Base-by-base conservation (phyloP, 495 filamentous ascomycete species). In the Neurospora intermedia region DNA sequence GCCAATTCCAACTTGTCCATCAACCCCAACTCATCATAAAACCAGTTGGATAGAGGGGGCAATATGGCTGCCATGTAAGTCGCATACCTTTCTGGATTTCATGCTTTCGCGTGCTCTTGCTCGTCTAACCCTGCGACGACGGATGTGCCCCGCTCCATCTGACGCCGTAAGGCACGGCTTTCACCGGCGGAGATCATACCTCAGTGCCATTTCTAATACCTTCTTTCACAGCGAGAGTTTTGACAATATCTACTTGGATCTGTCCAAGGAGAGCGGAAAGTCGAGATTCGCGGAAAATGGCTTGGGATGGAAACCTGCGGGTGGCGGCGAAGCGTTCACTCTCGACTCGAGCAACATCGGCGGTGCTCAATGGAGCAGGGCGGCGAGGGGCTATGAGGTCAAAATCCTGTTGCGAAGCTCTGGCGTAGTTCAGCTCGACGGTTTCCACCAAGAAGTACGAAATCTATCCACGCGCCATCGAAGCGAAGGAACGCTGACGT, bases 251-350 rank as follows among this genome's bases (percentile, higher is more conserved):
- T 92, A 96, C 82, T 88, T 99, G 73, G 94, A 99, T 81, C 86
- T 99, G 39, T 97, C 94, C 69, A 93, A 92, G 79, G 90, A 93
- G 77, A 86, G 89, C 16, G 96, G 96, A 74, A 95, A 93, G 86
- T 97, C 93, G 84, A 90, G 95, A 77, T 92, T 99, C 76, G 94
- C 93, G 54, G 95, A 97, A 74, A 93, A 88, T 70, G 96, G 96
- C 69, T 85, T 97, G 75, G 96, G 94, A 69, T 99, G 96, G 96
- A 96, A 94, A 80, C 93, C 95, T 18, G 88, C 90, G 4, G 89
- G 88, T 23, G 93, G 92, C 76, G 93, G 93, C 77, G 94, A 98
- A 54, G 93, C 93, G 72, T 98, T 96, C 81, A 97, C 94, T 11
- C 87, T 98, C 71, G 93, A 97, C 78, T 88, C 87, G 76, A 89